Evolutionary conservation across 2,329 filamentous ascomycete species (phyloP).

Genomic region (Cladosporium sp.): DNA sequence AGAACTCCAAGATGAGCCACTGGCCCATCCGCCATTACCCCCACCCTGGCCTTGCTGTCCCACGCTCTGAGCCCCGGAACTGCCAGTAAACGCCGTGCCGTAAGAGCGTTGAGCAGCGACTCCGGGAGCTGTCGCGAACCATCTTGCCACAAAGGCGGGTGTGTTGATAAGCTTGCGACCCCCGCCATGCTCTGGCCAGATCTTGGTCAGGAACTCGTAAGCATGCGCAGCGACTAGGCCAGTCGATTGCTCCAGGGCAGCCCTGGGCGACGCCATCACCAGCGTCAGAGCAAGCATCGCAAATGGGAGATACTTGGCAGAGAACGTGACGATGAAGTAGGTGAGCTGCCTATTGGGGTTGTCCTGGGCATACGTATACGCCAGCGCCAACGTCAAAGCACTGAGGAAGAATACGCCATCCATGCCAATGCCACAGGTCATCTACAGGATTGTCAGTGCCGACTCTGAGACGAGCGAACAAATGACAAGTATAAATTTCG

Average conservation of each 20-base stretch:
- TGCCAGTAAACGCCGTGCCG: conserved; percentile 54
- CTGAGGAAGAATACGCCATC: conserved; percentile 46
- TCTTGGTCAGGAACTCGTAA: conserved; percentile 80
- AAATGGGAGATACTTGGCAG: conserved; percentile 73
- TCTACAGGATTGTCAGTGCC: conserved; percentile 23
- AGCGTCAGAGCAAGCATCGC: conserved; percentile 71
- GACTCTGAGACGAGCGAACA: conserved; percentile 1
- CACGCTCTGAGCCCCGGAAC: conserved; percentile 30
- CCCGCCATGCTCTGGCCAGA: conserved; percentile 85
- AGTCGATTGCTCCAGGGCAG: conserved; percentile 58
- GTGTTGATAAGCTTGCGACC: conserved; percentile 71
- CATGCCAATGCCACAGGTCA: conserved; percentile 41
- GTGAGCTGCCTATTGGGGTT: conserved; percentile 68
- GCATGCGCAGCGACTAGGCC: conserved; percentile 85
- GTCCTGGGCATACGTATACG: conserved; percentile 81
- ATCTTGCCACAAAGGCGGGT: conserved; percentile 62
- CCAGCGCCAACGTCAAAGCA: conserved; percentile 68
- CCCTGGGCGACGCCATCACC: conserved; percentile 55
- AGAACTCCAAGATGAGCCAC: conserved; percentile 18
- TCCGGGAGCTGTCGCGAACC: conserved; percentile 50
- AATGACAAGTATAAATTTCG: background rate
- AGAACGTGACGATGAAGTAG: conserved; percentile 79
- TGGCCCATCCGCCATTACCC: conserved; percentile 26
- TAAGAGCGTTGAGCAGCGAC: conserved; percentile 46
- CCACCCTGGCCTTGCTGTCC: conserved; percentile 24